These are phyloP conservation scores for Cinnamomum chago DNA, from an alignment of 164 flowering plant genomes.

Conservation along the genomic window DNA sequence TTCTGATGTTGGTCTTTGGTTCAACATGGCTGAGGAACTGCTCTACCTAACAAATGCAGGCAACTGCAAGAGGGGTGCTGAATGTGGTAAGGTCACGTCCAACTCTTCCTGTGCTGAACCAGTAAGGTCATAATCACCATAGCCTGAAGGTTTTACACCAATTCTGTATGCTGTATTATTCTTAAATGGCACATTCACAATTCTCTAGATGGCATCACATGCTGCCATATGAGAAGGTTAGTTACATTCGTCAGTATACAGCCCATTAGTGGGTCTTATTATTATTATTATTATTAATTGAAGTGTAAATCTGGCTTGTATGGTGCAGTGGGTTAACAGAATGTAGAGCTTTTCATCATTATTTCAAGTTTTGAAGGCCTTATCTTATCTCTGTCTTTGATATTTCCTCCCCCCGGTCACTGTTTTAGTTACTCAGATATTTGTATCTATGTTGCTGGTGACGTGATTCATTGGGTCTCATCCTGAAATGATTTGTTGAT, in stretches of 20 bases:
- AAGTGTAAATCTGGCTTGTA: neutral
- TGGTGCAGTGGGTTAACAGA: neutral
- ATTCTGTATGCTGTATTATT: neutral
- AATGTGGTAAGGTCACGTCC: conserved; percentile 60
- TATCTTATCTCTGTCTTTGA: no score
- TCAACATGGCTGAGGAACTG: neutral
- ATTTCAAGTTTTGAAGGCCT: no score
- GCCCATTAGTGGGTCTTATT: neutral
- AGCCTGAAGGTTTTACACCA: neutral
- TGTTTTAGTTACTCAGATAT: no score
- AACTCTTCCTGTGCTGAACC: neutral
- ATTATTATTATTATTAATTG: no score
- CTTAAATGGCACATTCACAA: neutral
- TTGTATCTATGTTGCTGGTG: no score
- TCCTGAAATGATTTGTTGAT: no score
- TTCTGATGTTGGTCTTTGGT: neutral
- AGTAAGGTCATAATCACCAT: neutral
- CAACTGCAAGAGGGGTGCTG: conserved; percentile 87
- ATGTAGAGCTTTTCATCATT: no score
- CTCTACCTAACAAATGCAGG: conserved; percentile 38
- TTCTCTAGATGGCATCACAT: neutral
- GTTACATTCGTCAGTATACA: neutral
- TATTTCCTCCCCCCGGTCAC: no score
- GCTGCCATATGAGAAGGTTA: neutral
- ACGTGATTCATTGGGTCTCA: no score